Percentiles rank a stretch among this genome's conserved stretches.
phyloP scores from a whole-genome alignment of 176 grass and related monocot species.

The maize (Zea mays) region Zm-B73-REFERENCE-NAM-5.0 NC_050105.1:37084001-37084500 shows the following conservation, averaged over 20 bases:
- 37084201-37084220: background rate
- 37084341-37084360: no score
- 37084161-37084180: constrained; percentile 77
- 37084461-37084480: constrained; percentile 37
- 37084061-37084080: no score
- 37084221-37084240: no score
- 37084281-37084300: no score
- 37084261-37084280: no score
- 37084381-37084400: constrained; percentile 77
- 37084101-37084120: background rate
- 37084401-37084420: constrained; percentile 82
- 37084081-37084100: no score
- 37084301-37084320: no score
- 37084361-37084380: constrained; percentile 27
- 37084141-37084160: constrained; percentile 55
- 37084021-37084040: no score
- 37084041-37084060: no score
- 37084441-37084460: constrained; percentile 68
- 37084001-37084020: no score
- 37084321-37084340: no score
- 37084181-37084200: constrained; percentile 56
- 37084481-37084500: constrained; percentile 56
- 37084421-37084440: constrained; percentile 85
- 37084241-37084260: no score
- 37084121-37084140: background rate